Base-by-base conservation (phyloP, 441 rosid genomes). In the Euphorbia celastroides region DNA sequence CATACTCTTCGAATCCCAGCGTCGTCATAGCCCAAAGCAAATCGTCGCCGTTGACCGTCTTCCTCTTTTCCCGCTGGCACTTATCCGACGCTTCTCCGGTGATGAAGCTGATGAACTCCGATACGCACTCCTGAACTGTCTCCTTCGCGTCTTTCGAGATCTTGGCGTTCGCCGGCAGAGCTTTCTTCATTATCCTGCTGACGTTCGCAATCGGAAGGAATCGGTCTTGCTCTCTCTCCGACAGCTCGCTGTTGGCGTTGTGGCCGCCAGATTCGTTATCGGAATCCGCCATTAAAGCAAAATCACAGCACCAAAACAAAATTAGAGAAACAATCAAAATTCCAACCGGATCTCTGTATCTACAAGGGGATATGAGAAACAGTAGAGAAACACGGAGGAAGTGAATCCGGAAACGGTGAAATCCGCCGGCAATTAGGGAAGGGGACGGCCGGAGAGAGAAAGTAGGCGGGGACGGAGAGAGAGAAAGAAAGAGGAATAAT, bases 121-220 rank as follows among this genome's bases (percentile, higher is more conserved):
- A 85, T 28, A 85, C 90, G 41, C 90, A 85, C 79, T 85, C 90
- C 51, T 85, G 87, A 9, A 85, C 90, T 8, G 88, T 85, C 70
- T 85, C 90, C 57, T 85, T 85, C 0, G 90, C 90, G 73, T 83
- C 90, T 56, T 85, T 85, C 3, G 90, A 85, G 79, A 85, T 83
- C 72, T 85, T 85, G 0, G 86, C 90, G 75, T 85, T 85, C 3
- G 88, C 90, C 25, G 88, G 87, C 25, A 85, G 62, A 11, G 85
- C 90, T 71, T 85, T 85, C 70, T 85, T 85, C 90, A 85, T 85
- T 76, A 85, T 85, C 62, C 87, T 64, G 77, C 89, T 83, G 7
- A 85, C 89, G 77, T 85, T 83, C 0, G 90, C 90, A 5, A 85
- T 85, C 17, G 90, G 90, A 8, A 85, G 66, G 62, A 85, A 80